These are phyloP conservation scores for Calocera cornea DNA, from an alignment of 768 basidiomycete genomes.

Conservation along the genomic window DNA sequence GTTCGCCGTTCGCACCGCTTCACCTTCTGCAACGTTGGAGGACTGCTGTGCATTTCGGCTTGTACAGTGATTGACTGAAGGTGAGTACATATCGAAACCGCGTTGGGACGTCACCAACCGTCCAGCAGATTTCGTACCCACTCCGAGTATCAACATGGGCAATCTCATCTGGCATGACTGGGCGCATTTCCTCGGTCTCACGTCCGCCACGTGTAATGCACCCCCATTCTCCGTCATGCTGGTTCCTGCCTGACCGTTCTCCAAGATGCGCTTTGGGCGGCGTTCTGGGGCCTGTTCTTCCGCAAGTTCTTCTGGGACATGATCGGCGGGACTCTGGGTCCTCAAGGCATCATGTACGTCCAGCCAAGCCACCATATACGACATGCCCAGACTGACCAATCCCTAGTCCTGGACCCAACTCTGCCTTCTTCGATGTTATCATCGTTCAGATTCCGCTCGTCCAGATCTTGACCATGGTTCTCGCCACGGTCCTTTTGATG, in stretches of 20 bases:
- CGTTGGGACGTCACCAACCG: neutral
- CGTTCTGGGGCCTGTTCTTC: slow-evolving; percentile 66
- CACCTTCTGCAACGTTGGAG: neutral
- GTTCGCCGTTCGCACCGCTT: neutral
- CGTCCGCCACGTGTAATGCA: slow-evolving; percentile 19
- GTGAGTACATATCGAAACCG: neutral
- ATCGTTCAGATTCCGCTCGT: slow-evolving; percentile 69
- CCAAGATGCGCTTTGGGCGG: slow-evolving; percentile 65
- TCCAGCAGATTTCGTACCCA: neutral
- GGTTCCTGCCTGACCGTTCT: slow-evolving; percentile 9
- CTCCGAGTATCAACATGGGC: slow-evolving; percentile 15
- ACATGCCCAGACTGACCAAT: neutral
- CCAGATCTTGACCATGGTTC: slow-evolving; percentile 49
- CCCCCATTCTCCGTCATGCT: neutral
- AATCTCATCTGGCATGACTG: slow-evolving; percentile 18
- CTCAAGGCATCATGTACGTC: slow-evolving; percentile 19
- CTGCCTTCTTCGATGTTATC: slow-evolving; percentile 50
- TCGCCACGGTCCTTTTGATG: slow-evolving; percentile 45
- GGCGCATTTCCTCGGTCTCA: slow-evolving; percentile 20
- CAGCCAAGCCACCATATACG: neutral
- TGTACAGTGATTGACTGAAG: neutral
- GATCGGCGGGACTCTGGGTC: slow-evolving; percentile 52
- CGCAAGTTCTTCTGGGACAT: slow-evolving; percentile 98
- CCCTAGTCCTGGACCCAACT: slow-evolving; percentile 52
- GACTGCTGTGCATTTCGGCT: neutral